A percentile compares a stretch with the other conserved stretches of the same genome.
Evolutionary conservation across 257 asterid genomes (phyloP).

Genomic region (Solanum appendiculatum): DNA sequence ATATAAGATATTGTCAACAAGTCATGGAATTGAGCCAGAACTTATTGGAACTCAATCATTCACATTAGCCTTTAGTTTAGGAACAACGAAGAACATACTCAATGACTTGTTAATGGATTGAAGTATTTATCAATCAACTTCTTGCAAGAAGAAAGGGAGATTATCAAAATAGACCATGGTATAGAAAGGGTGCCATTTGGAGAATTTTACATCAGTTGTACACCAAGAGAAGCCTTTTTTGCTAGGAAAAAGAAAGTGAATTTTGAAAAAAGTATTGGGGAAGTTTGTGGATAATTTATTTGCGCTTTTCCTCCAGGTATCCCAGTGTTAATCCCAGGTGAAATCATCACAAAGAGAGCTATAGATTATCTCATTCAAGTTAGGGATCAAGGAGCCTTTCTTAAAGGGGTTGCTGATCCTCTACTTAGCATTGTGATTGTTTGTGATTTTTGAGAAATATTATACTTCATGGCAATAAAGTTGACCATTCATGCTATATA

Average conservation of each 20-base stretch:
- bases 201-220: constrained; percentile 27
- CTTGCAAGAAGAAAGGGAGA: background rate
- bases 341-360: constrained; percentile 43
- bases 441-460: constrained; percentile 11
- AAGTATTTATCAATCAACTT: constrained; percentile 30
- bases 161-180: background rate
- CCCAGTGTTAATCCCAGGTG: constrained; percentile 47
- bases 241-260: constrained; percentile 36
- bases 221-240: constrained; percentile 78
- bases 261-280: constrained; percentile 38
- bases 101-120: constrained; percentile 47
- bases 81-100: constrained; percentile 58
- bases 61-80: constrained; percentile 57
- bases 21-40: constrained; percentile 46
- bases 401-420: constrained; percentile 60
- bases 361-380: constrained; percentile 37
- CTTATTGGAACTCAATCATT: constrained; percentile 63
- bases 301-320: constrained; percentile 62
- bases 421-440: constrained; percentile 35
- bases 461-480: background rate
- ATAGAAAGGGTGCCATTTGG: constrained; percentile 11
- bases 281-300: constrained; percentile 51
- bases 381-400: constrained; percentile 35
- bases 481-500: background rate
- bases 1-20: constrained; percentile 42